These are phyloP conservation scores for Candida orba DNA, from an alignment of 805 yeast species.

Conservation along the genomic window DNA sequence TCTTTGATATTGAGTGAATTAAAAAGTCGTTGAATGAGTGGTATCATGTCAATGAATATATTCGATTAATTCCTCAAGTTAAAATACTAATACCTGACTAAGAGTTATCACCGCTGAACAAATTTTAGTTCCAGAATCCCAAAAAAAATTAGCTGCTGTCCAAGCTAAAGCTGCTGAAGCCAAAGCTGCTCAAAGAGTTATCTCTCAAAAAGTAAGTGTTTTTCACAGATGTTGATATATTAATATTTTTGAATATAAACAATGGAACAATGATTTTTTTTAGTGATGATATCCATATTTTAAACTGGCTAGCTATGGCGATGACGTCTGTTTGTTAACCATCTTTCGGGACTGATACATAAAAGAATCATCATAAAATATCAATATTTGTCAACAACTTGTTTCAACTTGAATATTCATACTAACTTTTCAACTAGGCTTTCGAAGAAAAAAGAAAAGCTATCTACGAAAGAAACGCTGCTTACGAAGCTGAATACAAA, in stretches of 20 bases:
- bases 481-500: slow-evolving; percentile 91
- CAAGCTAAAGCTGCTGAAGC: slow-evolving; percentile 70
- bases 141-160: slow-evolving; percentile 75
- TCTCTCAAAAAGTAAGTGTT: slow-evolving; percentile 73
- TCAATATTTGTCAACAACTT: background rate
- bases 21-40: slow-evolving; percentile 15
- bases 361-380: background rate
- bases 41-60: slow-evolving; percentile 25
- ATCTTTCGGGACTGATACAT: slow-evolving; percentile 67
- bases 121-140: slow-evolving; percentile 69
- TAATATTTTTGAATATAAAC: no score
- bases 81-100: slow-evolving; percentile 9
- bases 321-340: slow-evolving; percentile 69
- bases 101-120: slow-evolving; percentile 29
- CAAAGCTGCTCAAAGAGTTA: slow-evolving; percentile 61
- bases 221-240: no score
- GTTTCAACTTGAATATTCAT: background rate
- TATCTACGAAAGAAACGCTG: slow-evolving; percentile 90
- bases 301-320: slow-evolving; percentile 58
- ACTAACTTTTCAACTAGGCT: slow-evolving; percentile 26
- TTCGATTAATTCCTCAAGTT: background rate
- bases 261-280: background rate
- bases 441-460: slow-evolving; percentile 55
- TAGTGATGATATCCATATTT: slow-evolving; percentile 45
- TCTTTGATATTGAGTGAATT: slow-evolving; percentile 9